Evolutionary conservation across 2,329 filamentous ascomycete genomes (phyloP), one percentile per base, ranked within the genome.

Genomic region (Dothiorella sarmentorum): DNA sequence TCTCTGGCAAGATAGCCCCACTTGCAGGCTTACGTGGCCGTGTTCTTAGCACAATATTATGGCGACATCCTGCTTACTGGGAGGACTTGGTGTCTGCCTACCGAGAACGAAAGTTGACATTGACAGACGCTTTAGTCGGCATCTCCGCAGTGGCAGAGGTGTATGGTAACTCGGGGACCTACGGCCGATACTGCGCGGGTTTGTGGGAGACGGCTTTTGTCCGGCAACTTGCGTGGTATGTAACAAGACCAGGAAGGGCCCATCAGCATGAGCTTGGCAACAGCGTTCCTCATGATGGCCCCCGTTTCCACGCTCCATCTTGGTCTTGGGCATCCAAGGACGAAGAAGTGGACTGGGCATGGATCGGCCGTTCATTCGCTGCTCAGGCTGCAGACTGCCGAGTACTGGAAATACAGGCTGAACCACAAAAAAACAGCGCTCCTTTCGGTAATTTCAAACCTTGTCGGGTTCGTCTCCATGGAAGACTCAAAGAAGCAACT

Each of bases 121-220:
- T 49, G 13, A 18, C 26, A 7, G 56, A 58, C 31, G 31, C 27
- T 13, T 18, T 58, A 10, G 10, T 49, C 6, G 56, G 35, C 3
- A 35, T 58, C 7, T 58, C 43, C 15, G 56, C 40, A 13, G 13
- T 58, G 7, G 56, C 56, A 9, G 35, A 40, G 17, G 27, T 58
- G n/a, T 49, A 44, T 24, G 43, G 29, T 3, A 38, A 38, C 29
- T 27, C 35, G 18, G 43, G 35, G 22, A 5, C 13, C 15, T 17
- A 29, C 26, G 40, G 31, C n/a, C 24, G 45, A 3, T 58, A 58
- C 18, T 18, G 9, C 4, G 43, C 56, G 22, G 42, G 56, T 7
- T 18, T 58, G 15, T 51, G 56, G 56, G 37, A 51, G 37, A 35
- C 17, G 24, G 42, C 38, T 24, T 1, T 58, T 10, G 17, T 51